Evolutionary conservation across 2,329 filamentous ascomycete genomes (phyloP).

Genomic region (Colletotrichum siamense): DNA sequence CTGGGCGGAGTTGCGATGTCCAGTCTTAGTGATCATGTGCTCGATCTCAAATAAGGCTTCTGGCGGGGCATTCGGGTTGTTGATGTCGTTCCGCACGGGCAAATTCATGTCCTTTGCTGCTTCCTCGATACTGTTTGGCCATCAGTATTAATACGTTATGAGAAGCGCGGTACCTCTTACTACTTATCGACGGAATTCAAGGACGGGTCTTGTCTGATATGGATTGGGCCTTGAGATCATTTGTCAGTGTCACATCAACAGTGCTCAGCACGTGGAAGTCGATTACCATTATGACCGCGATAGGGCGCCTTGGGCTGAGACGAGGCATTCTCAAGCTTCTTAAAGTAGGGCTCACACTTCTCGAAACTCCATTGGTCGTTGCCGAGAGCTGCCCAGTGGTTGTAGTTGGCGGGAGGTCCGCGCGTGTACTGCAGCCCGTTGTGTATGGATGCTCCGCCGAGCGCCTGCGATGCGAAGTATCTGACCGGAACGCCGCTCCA

Average conservation of each 20-base stretch:
- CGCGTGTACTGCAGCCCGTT: conserved; percentile 37
- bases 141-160: neutral
- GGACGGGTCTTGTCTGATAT: conserved; percentile 13
- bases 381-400: conserved; percentile 33
- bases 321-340: conserved; percentile 29
- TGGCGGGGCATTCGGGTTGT: conserved; percentile 30
- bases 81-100: conserved; percentile 28
- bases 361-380: conserved; percentile 38
- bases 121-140: conserved; percentile 24
- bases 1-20: conserved; percentile 29
- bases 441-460: conserved; percentile 36
- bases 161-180: conserved; percentile 3
- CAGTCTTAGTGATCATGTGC: conserved; percentile 28
- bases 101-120: conserved; percentile 31
- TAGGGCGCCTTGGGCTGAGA: conserved; percentile 14
- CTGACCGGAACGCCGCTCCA: conserved; percentile 22
- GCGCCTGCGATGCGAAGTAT: conserved; percentile 30
- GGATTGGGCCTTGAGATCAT: conserved; percentile 18
- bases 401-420: conserved; percentile 32
- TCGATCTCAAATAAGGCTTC: conserved; percentile 34
- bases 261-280: accelerated
- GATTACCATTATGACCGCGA: conserved; percentile 30
- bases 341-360: conserved; percentile 37
- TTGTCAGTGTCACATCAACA: too few relatives aligned
- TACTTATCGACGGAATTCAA: conserved; percentile 21